Conservation (phyloP, 2,329 filamentous ascomycete species). For the Hypocrella siamensis region DNA sequence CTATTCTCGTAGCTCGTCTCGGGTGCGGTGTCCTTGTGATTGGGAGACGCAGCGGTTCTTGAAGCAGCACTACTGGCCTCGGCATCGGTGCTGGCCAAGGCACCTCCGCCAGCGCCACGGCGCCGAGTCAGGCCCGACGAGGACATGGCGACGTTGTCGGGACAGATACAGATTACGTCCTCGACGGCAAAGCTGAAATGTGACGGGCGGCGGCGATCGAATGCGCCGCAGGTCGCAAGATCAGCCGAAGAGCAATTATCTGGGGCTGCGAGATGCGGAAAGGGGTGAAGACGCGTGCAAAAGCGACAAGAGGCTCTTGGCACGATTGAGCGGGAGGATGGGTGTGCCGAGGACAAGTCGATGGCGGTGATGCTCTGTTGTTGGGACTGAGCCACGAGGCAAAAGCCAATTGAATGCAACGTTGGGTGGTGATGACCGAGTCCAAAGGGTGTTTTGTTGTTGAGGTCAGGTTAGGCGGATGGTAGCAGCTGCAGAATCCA, state of each 20-base stretch:
- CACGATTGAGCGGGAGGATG: too few species aligned
- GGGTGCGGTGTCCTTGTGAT: slow-evolving; percentile 37
- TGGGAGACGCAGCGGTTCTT: slow-evolving; percentile 40
- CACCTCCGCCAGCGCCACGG: slow-evolving; percentile 52
- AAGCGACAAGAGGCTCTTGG: too few species aligned
- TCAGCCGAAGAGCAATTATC: not conserved
- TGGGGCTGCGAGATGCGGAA: too few species aligned
- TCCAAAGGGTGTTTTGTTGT: too few species aligned
- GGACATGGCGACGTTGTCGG: slow-evolving; percentile 12
- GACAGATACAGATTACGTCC: not conserved
- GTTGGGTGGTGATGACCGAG: too few species aligned
- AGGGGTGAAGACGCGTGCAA: too few species aligned
- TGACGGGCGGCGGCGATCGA: slow-evolving; percentile 1
- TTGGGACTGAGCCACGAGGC: too few species aligned
- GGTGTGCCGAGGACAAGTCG: too few species aligned
- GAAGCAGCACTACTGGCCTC: slow-evolving; percentile 40
- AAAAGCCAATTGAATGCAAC: too few species aligned
- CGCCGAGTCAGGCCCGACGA: slow-evolving; percentile 44
- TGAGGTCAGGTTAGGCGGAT: too few species aligned
- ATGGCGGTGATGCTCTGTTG: too few species aligned
- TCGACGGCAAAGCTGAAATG: not conserved
- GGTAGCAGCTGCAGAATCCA: too few species aligned
- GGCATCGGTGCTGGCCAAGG: slow-evolving; percentile 40
- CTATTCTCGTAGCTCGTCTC: slow-evolving; percentile 80
- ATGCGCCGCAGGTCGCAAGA: slow-evolving; percentile 4